A percentile compares a stretch with the other conserved stretches of the same genome.
Evolutionary conservation across 2,329 filamentous ascomycete species (phyloP).

Genomic region (Xylariaceae sp.): DNA sequence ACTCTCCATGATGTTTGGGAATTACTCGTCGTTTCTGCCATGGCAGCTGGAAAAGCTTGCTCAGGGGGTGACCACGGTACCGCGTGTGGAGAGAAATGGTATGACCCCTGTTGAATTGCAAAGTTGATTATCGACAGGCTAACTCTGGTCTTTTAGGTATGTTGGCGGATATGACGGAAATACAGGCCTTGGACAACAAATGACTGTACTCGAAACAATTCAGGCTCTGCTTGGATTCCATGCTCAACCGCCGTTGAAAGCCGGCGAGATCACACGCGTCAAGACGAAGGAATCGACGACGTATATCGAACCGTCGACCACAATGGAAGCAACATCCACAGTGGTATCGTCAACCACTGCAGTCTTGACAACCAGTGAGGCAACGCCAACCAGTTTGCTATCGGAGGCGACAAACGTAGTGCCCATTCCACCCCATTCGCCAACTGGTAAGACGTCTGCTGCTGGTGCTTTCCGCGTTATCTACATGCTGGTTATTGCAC

Average conservation of each 20-base stretch:
- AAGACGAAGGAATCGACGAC: constrained; percentile 12
- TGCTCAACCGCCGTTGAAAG: constrained; percentile 42
- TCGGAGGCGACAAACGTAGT: not conserved
- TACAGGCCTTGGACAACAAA: constrained; percentile 56
- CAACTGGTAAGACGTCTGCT: not conserved
- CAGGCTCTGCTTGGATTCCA: constrained; percentile 51
- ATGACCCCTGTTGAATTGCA: not conserved
- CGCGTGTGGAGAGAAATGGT: constrained; percentile 60
- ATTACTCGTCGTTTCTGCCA: constrained; percentile 47
- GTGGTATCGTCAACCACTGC: constrained; percentile 3
- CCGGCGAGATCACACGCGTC: constrained; percentile 44
- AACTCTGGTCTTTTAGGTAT: constrained; percentile 28
- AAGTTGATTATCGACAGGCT: not conserved
- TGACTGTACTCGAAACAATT: constrained; percentile 59
- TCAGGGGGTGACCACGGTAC: constrained; percentile 48
- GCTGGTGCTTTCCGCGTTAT: not conserved
- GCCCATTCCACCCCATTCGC: not conserved
- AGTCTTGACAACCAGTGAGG: not conserved
- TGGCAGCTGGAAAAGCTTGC: constrained; percentile 53
- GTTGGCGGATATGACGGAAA: constrained; percentile 50
- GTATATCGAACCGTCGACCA: not conserved
- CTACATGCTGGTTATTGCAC: not conserved
- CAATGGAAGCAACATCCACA: not conserved
- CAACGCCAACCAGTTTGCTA: not conserved
- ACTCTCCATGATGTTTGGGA: constrained; percentile 43